Percentiles rank a stretch among this genome's conserved stretches.
Evolutionary conservation across 1,284 basidiomycete species (phyloP).

Genomic region (Malassezia japonica): DNA sequence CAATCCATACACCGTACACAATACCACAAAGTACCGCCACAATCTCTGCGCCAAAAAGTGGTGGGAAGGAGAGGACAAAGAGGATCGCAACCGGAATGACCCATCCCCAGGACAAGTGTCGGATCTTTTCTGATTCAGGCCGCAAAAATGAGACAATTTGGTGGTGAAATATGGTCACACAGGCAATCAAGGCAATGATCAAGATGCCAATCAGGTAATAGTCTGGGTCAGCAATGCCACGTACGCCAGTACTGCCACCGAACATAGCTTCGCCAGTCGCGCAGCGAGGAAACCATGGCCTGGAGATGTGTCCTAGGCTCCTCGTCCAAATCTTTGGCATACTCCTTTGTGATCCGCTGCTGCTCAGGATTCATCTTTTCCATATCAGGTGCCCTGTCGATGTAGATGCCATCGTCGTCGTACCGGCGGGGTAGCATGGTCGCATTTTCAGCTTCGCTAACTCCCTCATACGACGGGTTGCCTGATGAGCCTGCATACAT

Average conservation of each 20-base stretch:
- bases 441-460: neutral
- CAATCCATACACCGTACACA: slow-evolving; percentile 51
- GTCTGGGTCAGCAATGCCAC: slow-evolving; percentile 49
- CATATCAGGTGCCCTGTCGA: slow-evolving; percentile 17
- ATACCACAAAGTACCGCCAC: slow-evolving; percentile 65
- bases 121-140: slow-evolving; percentile 60
- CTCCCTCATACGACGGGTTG: no score
- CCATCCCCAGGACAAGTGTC: slow-evolving; percentile 59
- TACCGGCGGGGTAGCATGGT: no score
- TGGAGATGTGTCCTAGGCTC: slow-evolving; percentile 20
- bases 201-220: slow-evolving; percentile 51
- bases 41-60: slow-evolving; percentile 66
- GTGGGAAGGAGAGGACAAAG: slow-evolving; percentile 55
- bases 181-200: slow-evolving; percentile 53
- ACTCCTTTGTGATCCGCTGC: slow-evolving; percentile 29
- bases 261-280: slow-evolving; percentile 29
- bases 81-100: slow-evolving; percentile 70
- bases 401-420: slow-evolving; percentile 18
- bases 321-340: slow-evolving; percentile 39
- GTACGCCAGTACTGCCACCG: slow-evolving; percentile 26
- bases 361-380: slow-evolving; percentile 28
- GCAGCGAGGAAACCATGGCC: slow-evolving; percentile 17
- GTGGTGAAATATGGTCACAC: slow-evolving; percentile 60
- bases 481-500: no score
- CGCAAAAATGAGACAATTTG: slow-evolving; percentile 61